Evolutionary conservation across 305 asterid genomes (phyloP), one percentile per base, ranked within the genome.

Genomic region (Fraxinus xanthoxyloides): DNA sequence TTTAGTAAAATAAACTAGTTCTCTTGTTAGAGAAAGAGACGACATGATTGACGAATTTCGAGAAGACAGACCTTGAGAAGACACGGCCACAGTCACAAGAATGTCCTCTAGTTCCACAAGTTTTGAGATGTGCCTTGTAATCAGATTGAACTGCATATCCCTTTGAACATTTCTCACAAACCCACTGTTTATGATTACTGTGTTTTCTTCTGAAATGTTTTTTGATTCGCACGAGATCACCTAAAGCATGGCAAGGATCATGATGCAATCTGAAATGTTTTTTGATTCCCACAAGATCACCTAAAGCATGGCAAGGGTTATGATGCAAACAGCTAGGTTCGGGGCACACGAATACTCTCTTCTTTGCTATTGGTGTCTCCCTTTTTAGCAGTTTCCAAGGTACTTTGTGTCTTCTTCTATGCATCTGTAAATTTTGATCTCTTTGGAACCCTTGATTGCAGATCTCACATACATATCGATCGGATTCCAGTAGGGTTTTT

Each of bases 121-220:
- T 92, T 35, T 92, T 92, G 87, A 92, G 89, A 51, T 92, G 97
- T 5, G 97, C 97, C 77, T 92, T 92, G 59, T 85, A 92, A 34
- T 93, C 97, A 6, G 95, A 92, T 73, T 91, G 94, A n/a, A 93
- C 97, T 8, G 97, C 97, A 86, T 91, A 93, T 0, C 92, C 97
- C 38, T 91, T 92, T 0, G 92, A 86, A 83, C 97, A 93, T 76
- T 87, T 89, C 38, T 87, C 90, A 77, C 97, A 91, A 54, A 91
- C 88, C 95, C 95, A 92, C 67, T 92, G 97, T 82, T 89, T 90
- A 77, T 90, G 90, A 65, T 90, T 89, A 80, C 95, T 91, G 82
- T 92, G 97, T 26, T 92, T 92, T 7, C 97, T 87, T 34, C 97
- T 89, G 85, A 85, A 92, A 28, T 92, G 97, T n/a, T 92, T 92